Conservation (phyloP, 1,284 basidiomycete species). For the Ceratorhiza oryzae-sativae region DNA sequence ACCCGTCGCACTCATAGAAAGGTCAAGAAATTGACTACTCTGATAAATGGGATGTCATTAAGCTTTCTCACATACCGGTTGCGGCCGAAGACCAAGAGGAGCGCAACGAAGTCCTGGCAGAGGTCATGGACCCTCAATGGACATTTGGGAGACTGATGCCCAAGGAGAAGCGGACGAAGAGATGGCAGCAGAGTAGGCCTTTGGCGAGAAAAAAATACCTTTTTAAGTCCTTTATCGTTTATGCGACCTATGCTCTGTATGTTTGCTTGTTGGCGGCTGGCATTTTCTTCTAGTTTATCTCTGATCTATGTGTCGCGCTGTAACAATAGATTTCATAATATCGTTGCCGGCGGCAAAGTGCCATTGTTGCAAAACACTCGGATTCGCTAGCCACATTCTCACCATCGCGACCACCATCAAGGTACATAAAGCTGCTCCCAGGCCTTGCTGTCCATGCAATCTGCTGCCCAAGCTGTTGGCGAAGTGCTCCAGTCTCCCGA, state of each 20-base stretch:
- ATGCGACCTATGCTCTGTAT: background rate
- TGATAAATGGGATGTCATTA: conserved; percentile 80
- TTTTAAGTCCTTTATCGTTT: background rate
- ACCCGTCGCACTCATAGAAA: conserved; percentile 47
- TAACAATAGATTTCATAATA: conserved; percentile 27
- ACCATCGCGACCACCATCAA: background rate
- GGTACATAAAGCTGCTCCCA: background rate
- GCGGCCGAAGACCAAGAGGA: conserved; percentile 61
- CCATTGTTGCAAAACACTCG: background rate
- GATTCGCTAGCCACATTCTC: background rate
- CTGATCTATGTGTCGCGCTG: background rate
- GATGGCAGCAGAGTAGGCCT: conserved; percentile 23
- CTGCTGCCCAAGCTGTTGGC: conserved; percentile 78
- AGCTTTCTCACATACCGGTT: conserved; percentile 64
- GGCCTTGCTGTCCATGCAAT: conserved; percentile 19
- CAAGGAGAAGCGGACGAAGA: conserved; percentile 39
- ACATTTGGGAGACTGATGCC: conserved; percentile 28
- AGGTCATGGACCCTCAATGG: conserved; percentile 60
- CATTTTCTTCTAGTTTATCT: background rate
- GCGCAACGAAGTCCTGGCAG: conserved; percentile 60
- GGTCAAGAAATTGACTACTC: conserved; percentile 67
- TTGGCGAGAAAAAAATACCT: background rate
- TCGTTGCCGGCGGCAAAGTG: background rate
- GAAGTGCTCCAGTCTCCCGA: conserved; percentile 92
- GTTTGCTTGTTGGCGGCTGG: background rate